Percentiles rank a stretch among this genome's conserved stretches.
Evolutionary conservation across 148 eudicot species (phyloP).

Genomic region (Camellia japonica): DNA sequence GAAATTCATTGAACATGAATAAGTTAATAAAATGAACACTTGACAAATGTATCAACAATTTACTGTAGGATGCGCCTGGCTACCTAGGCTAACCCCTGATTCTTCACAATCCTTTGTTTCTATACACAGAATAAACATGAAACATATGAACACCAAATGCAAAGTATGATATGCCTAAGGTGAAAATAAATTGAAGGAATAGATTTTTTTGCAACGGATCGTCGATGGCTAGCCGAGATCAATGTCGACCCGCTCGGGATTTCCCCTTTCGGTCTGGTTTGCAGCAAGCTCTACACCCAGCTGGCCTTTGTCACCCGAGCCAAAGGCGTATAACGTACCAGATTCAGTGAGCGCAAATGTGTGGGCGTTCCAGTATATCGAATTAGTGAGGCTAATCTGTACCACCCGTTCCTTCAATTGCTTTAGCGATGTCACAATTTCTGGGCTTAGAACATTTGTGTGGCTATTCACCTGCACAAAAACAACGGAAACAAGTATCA

Average conservation of each 20-base stretch:
- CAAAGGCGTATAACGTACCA: conserved; percentile 78
- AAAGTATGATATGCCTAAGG: conserved; percentile 15
- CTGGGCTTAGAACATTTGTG: conserved; percentile 61
- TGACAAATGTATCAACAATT: conserved; percentile 32
- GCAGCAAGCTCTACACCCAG: conserved; percentile 68
- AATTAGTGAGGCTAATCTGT: conserved; percentile 78
- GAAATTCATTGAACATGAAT: too few relatives aligned
- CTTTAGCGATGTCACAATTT: conserved; percentile 59
- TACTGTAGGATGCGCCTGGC: conserved; percentile 19
- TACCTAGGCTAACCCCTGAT: conserved; percentile 14
- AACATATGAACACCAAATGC: conserved; percentile 27
- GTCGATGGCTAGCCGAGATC: conserved; percentile 50
- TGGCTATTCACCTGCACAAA: conserved; percentile 61
- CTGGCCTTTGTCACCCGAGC: conserved; percentile 88
- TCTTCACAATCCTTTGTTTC: conserved; percentile 39
- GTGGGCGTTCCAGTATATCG: conserved; percentile 76
- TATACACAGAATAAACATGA: conserved; percentile 41
- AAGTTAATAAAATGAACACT: conserved; percentile 7
- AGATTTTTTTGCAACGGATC: too few relatives aligned
- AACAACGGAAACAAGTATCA: not conserved
- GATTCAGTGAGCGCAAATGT: conserved; percentile 86
- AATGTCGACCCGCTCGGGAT: conserved; percentile 59
- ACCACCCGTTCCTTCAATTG: conserved; percentile 69
- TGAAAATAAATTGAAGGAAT: conserved; percentile 3
- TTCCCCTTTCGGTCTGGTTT: conserved; percentile 57